Evolutionary conservation across 805 yeast genomes (phyloP).

Genomic region (Barnettozyma salicaria): DNA sequence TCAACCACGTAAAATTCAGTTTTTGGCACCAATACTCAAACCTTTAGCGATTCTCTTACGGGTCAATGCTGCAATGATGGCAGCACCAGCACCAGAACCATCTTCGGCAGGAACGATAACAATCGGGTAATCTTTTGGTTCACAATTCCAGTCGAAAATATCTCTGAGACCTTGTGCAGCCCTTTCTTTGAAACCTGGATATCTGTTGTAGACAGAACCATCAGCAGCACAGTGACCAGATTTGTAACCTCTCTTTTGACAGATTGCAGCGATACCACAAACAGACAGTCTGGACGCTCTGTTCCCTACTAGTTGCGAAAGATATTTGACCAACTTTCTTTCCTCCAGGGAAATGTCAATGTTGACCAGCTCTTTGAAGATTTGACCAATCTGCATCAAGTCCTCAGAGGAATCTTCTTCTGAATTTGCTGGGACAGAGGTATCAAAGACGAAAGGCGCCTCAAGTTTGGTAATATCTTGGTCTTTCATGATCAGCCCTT

Average conservation of each 20-base stretch:
- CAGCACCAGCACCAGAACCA: conserved; percentile 98
- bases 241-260: conserved; percentile 73
- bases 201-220: conserved; percentile 91
- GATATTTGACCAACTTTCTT: conserved; percentile 72
- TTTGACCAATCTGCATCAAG: conserved; percentile 63
- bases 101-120: conserved; percentile 90
- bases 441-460: conserved; percentile 71
- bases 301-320: conserved; percentile 84
- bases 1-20: no score
- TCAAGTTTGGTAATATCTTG: conserved; percentile 64
- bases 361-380: conserved; percentile 54
- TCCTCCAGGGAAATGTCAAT: conserved; percentile 69
- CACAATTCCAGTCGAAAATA: conserved; percentile 72
- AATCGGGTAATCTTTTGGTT: conserved; percentile 61
- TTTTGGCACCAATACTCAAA: conserved; percentile 63
- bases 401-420: conserved; percentile 88
- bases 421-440: conserved; percentile 79
- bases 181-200: conserved; percentile 86
- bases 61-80: conserved; percentile 93
- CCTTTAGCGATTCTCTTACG: conserved; percentile 70
- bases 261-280: conserved; percentile 93
- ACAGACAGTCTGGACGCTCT: conserved; percentile 89
- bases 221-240: conserved; percentile 92
- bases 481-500: conserved; percentile 58
- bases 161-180: conserved; percentile 86